These are phyloP conservation scores for Aphanoascus verrucosus DNA, from an alignment of 2,329 filamentous ascomycete genomes.

Conservation along the genomic window DNA sequence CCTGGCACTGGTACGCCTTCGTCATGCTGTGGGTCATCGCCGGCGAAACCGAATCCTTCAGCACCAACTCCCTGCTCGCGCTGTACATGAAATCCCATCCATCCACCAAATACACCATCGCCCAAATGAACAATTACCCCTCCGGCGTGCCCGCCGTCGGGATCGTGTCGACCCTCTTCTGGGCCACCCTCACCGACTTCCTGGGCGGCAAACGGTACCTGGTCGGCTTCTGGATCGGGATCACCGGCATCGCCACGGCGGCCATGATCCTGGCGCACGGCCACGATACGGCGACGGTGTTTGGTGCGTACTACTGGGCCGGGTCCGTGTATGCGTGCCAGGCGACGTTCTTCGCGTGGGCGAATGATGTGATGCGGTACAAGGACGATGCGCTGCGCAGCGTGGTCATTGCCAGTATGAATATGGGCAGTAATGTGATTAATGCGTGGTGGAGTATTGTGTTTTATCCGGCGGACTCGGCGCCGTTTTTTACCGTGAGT, in stretches of 20 bases:
- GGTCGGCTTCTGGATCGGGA: conserved; percentile 55
- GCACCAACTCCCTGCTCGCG: conserved; percentile 49
- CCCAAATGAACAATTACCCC: conserved; percentile 45
- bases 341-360: conserved; percentile 66
- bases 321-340: conserved; percentile 62
- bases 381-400: conserved; percentile 54
- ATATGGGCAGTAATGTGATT: conserved; percentile 55
- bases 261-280: conserved; percentile 51
- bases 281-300: conserved; percentile 44
- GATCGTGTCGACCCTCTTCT: conserved; percentile 52
- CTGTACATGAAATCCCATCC: conserved; percentile 43
- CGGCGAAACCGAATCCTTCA: conserved; percentile 61
- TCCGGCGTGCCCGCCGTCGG: conserved; percentile 45
- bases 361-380: conserved; percentile 57
- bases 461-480: conserved; percentile 57
- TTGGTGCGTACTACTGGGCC: conserved; percentile 60
- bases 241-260: conserved; percentile 53
- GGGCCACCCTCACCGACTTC: conserved; percentile 58
- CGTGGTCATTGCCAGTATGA: conserved; percentile 63
- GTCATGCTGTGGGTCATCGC: conserved; percentile 47
- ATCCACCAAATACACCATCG: conserved; percentile 36
- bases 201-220: conserved; percentile 53
- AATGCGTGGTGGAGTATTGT: conserved; percentile 65
- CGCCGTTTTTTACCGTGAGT: conserved; percentile 54
- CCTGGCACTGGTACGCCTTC: conserved; percentile 32